A percentile compares a stretch with the other conserved stretches of the same genome.
Evolutionary conservation across 2,329 filamentous ascomycete species (phyloP).

Genomic region (Alternaria angustiovoidea): DNA sequence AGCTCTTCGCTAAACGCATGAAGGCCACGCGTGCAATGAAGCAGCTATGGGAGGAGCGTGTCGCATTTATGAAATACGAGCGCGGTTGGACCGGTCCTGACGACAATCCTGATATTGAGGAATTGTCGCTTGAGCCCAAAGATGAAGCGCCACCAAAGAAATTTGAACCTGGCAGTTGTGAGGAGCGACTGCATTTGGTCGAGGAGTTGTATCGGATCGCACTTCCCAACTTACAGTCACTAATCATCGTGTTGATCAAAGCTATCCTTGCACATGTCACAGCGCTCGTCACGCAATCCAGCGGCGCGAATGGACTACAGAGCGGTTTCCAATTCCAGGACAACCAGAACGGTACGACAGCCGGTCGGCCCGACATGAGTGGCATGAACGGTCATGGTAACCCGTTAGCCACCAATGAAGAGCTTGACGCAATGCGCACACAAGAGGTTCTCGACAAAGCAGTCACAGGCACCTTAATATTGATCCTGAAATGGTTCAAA

Average conservation of each 20-base stretch:
- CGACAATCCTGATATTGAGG: slow-evolving; percentile 57
- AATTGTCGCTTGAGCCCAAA: slow-evolving; percentile 49
- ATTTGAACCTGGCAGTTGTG: slow-evolving; percentile 59
- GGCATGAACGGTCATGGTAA: slow-evolving; percentile 42
- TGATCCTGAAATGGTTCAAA: slow-evolving; percentile 97
- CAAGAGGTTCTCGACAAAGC: slow-evolving; percentile 92
- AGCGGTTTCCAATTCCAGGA: slow-evolving; percentile 56
- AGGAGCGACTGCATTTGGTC: slow-evolving; percentile 73
- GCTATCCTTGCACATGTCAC: slow-evolving; percentile 88
- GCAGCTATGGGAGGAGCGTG: slow-evolving; percentile 93
- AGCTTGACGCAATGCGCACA: slow-evolving; percentile 80
- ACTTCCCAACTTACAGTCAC: slow-evolving; percentile 86
- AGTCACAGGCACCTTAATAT: slow-evolving; percentile 83
- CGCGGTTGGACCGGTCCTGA: slow-evolving; percentile 77
- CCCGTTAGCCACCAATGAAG: slow-evolving; percentile 62
- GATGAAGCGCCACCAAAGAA: slow-evolving; percentile 40
- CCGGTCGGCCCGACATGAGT: slow-evolving; percentile 42
- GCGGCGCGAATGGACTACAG: slow-evolving; percentile 59
- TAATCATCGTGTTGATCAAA: slow-evolving; percentile 91
- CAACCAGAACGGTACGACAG: slow-evolving; percentile 50
- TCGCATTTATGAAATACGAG: slow-evolving; percentile 90
- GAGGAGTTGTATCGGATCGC: slow-evolving; percentile 82
- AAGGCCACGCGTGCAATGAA: slow-evolving; percentile 90
- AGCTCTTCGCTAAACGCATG: slow-evolving; percentile 88
- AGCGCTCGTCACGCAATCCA: slow-evolving; percentile 72